Percentiles rank a stretch among this genome's conserved stretches.
Evolutionary conservation across 371 early-diverging fungal genomes (phyloP).

Genomic region (Quaeritorhiza haematococci): DNA sequence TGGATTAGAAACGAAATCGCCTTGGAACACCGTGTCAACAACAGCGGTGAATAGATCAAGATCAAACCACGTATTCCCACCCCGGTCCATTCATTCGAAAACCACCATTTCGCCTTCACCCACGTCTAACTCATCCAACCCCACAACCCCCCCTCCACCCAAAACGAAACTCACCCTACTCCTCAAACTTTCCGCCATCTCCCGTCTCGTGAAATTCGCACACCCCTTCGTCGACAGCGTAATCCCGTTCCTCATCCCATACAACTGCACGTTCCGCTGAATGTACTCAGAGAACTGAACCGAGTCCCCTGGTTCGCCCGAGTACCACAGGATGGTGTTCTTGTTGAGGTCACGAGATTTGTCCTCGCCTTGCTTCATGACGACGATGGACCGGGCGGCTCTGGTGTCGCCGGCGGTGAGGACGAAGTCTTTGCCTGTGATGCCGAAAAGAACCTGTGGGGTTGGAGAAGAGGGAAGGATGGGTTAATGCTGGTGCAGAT

Average conservation of each 20-base stretch:
- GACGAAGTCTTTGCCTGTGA: slow-evolving; percentile 92
- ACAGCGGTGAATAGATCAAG: background rate
- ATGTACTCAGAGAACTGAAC: slow-evolving; percentile 94
- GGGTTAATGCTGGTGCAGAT: background rate
- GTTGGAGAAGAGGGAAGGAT: background rate
- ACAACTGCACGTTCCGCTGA: slow-evolving; percentile 86
- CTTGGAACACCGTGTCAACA: background rate
- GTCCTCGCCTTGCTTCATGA: slow-evolving; percentile 87
- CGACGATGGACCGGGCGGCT: slow-evolving; percentile 80
- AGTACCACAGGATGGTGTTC: slow-evolving; percentile 75
- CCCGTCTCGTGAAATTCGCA: slow-evolving; percentile 81
- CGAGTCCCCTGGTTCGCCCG: slow-evolving; percentile 93
- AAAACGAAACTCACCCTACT: slow-evolving; percentile 62
- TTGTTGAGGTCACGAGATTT: slow-evolving; percentile 78
- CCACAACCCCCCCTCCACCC: background rate
- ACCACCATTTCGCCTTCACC: background rate
- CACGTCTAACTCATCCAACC: background rate
- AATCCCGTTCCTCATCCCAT: slow-evolving; percentile 79
- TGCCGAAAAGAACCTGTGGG: slow-evolving; percentile 76
- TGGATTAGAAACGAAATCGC: too few species aligned
- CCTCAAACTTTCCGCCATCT: slow-evolving; percentile 81
- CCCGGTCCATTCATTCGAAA: too few species aligned
- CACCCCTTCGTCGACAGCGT: slow-evolving; percentile 74
- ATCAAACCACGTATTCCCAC: background rate
- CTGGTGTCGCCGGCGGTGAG: slow-evolving; percentile 80